A percentile compares a stretch with the other conserved stretches of the same genome.
These are phyloP conservation scores for Fusarium buxicola DNA, from an alignment of 2,329 filamentous ascomycete genomes.

Conservation along the genomic window DNA sequence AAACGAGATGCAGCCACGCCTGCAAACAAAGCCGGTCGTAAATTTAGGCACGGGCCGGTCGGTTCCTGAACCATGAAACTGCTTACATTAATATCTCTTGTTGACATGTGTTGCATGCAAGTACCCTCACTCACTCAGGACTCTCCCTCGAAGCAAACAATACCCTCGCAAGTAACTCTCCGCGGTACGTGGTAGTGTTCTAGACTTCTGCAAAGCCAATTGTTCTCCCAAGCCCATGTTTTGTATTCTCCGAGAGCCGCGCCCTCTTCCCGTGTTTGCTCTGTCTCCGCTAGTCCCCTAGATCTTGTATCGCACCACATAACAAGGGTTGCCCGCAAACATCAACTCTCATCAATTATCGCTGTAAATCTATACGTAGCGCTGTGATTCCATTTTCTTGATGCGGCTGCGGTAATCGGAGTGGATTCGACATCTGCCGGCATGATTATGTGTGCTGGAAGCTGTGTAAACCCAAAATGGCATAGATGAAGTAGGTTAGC, in stretches of 20 bases:
- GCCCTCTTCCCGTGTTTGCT: constrained; percentile 19
- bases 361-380: background rate
- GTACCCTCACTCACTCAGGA: too few relatives aligned
- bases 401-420: background rate
- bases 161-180: too few relatives aligned
- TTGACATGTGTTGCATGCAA: background rate
- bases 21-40: constrained; percentile 17
- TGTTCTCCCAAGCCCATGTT: background rate
- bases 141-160: too few relatives aligned
- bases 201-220: background rate
- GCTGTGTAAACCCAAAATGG: background rate
- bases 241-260: constrained; percentile 31
- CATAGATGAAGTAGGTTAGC: background rate
- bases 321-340: constrained; percentile 12
- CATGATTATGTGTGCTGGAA: background rate
- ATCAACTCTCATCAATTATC: constrained; percentile 13
- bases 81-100: background rate
- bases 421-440: constrained; percentile 5
- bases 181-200: too few relatives aligned
- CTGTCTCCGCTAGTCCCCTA: background rate
- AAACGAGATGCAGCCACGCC: constrained; percentile 22
- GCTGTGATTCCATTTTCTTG: constrained; percentile 3
- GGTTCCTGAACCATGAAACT: background rate
- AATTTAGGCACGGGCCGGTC: background rate
- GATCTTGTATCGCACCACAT: constrained; percentile 9